Percentiles rank a stretch among this genome's conserved stretches.
phyloP scores from a whole-genome alignment of 306 rosid species.

The Quillaja saponaria region DNA sequence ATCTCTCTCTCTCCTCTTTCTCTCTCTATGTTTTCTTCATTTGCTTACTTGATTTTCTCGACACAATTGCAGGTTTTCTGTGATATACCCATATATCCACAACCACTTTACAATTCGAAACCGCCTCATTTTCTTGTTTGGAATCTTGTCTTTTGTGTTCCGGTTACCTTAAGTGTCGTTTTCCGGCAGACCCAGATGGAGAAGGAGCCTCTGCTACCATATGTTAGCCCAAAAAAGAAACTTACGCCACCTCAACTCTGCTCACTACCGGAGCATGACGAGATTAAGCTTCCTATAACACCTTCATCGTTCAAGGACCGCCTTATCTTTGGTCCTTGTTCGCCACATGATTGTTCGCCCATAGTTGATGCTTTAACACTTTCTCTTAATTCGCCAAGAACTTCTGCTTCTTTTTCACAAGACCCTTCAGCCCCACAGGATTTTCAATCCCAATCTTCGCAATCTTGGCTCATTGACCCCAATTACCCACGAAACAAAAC shows the following conservation, averaged over 20 bases:
- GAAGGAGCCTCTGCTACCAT: constrained; percentile 77
- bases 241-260: constrained; percentile 28
- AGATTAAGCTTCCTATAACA: constrained; percentile 51
- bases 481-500: constrained; percentile 50
- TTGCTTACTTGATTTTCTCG: not conserved
- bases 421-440: constrained; percentile 36
- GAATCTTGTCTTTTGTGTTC: not conserved
- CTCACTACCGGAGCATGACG: constrained; percentile 70
- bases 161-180: not conserved
- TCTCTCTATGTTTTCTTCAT: not conserved
- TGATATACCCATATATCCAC: constrained; percentile 4
- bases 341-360: constrained; percentile 51
- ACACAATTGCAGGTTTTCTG: not conserved
- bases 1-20: not conserved
- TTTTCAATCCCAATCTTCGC: constrained; percentile 34
- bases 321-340: constrained; percentile 71
- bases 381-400: constrained; percentile 40
- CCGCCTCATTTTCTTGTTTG: not conserved
- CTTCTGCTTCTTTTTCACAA: constrained; percentile 49
- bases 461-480: constrained; percentile 67
- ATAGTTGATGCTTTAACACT: constrained; percentile 66
- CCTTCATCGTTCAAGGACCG: constrained; percentile 76
- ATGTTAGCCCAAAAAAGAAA: constrained; percentile 53
- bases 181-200: constrained; percentile 52
- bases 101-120: constrained; percentile 10